Conservation (phyloP, 371 early-diverging fungal species). For the Mortierella sp. region DNA sequence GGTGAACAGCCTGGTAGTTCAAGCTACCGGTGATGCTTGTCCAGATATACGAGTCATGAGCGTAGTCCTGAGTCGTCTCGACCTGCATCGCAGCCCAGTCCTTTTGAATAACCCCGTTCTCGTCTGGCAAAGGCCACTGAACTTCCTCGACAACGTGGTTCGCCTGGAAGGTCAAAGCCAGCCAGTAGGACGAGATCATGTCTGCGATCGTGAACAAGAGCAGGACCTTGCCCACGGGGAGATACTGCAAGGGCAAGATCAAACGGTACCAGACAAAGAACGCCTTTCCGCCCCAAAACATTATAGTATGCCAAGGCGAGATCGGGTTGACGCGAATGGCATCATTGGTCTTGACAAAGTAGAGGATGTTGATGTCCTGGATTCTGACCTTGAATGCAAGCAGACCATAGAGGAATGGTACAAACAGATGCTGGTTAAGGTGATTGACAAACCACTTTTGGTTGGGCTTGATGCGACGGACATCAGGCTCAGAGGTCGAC, state of each 20-base stretch:
- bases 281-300: constrained; percentile 68
- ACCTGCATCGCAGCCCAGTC: constrained; percentile 75
- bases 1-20: constrained; percentile 72
- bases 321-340: constrained; percentile 64
- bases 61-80: constrained; percentile 69
- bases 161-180: constrained; percentile 71
- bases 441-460: constrained; percentile 66
- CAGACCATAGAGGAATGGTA: constrained; percentile 65
- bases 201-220: constrained; percentile 59
- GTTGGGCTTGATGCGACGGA: constrained; percentile 63
- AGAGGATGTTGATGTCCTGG: constrained; percentile 64
- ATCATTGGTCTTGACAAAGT: constrained; percentile 58
- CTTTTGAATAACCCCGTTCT: constrained; percentile 55
- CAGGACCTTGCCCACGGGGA: constrained; percentile 52
- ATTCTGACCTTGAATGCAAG: constrained; percentile 65
- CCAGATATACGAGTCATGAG: constrained; percentile 65
- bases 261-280: constrained; percentile 67
- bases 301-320: constrained; percentile 56
- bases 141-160: constrained; percentile 70
- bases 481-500: constrained; percentile 60
- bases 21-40: constrained; percentile 65
- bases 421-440: constrained; percentile 61
- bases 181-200: constrained; percentile 62
- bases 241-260: constrained; percentile 54
- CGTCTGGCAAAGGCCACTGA: constrained; percentile 64